Percentiles rank a stretch among this genome's conserved stretches.
Conservation (phyloP, 179 eudicot genomes). For the Sideroxylon spinosum region DNA sequence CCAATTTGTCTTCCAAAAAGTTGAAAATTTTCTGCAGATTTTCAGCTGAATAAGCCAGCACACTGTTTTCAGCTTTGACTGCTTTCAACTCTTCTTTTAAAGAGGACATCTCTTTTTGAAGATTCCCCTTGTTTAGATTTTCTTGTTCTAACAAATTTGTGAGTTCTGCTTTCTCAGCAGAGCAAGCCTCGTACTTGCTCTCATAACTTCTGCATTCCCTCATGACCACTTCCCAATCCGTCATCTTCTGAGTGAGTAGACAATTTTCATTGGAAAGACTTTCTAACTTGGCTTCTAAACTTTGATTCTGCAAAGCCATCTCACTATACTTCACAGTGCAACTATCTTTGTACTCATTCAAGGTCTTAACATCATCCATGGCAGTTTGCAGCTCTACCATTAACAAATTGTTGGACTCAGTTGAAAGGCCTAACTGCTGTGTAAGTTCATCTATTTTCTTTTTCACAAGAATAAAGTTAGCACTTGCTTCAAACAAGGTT, state of each 20-base stretch:
- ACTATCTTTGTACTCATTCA: constrained; percentile 41
- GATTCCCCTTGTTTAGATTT: constrained; percentile 33
- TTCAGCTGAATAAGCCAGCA: constrained; percentile 39
- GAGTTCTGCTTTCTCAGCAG: constrained; percentile 49
- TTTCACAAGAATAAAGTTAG: constrained; percentile 30
- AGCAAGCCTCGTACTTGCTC: constrained; percentile 52
- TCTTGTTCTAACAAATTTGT: constrained; percentile 39
- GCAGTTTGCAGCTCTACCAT: constrained; percentile 50
- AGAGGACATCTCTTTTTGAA: constrained; percentile 36
- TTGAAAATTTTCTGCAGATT: constrained; percentile 37
- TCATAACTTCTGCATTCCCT: constrained; percentile 39
- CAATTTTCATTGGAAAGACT: constrained; percentile 47
- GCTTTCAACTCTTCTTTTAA: constrained; percentile 47
- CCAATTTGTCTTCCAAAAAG: constrained; percentile 47
- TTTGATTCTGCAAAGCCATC: constrained; percentile 47
- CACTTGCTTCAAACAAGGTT: constrained; percentile 50
- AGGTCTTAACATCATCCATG: constrained; percentile 36
- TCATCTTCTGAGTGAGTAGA: constrained; percentile 42
- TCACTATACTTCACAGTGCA: constrained; percentile 43
- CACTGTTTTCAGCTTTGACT: constrained; percentile 34
- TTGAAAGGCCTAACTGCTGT: constrained; percentile 53
- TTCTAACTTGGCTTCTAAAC: constrained; percentile 47
- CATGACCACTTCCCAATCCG: constrained; percentile 47
- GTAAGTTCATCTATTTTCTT: constrained; percentile 41
- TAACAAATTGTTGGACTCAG: constrained; percentile 43